Conservation (phyloP, 495 filamentous ascomycete genomes). For the Daldinia grandis region DNA sequence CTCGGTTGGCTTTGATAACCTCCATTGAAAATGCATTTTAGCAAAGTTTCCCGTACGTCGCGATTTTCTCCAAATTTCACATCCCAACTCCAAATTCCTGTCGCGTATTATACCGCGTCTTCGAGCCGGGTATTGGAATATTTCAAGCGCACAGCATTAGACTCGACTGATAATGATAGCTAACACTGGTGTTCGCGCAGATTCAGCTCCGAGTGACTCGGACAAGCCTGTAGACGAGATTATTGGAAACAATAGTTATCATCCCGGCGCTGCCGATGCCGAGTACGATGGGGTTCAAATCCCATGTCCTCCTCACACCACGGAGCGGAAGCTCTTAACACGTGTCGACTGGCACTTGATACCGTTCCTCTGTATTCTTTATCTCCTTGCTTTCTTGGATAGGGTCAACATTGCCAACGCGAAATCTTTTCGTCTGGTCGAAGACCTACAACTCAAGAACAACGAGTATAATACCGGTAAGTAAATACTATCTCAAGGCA, state of each 20-base stretch:
- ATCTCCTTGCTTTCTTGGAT: conserved; percentile 88
- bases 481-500: background rate
- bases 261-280: conserved; percentile 36
- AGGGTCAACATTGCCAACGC: conserved; percentile 78
- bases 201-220: conserved; percentile 30
- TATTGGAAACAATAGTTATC: conserved; percentile 36
- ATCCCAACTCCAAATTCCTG: conserved; percentile 7
- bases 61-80: background rate
- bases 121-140: background rate
- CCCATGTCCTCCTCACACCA: conserved; percentile 67
- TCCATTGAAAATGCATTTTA: conserved; percentile 29
- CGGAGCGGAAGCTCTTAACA: conserved; percentile 74
- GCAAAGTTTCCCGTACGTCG: conserved; percentile 29
- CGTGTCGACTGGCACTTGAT: conserved; percentile 84
- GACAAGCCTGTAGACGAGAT: conserved; percentile 35
- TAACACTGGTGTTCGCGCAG: conserved; percentile 17
- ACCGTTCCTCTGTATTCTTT: conserved; percentile 82
- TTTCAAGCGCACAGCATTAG: background rate
- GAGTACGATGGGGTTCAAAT: conserved; percentile 54
- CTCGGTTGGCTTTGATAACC: background rate
- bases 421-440: conserved; percentile 66
- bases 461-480: conserved; percentile 72
- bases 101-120: conserved; percentile 13
- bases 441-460: conserved; percentile 67
- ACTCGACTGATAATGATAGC: conserved; percentile 3